Percentiles rank a stretch among this genome's conserved stretches.
Evolutionary conservation across 1,139 yeast genomes (phyloP).

Genomic region (Saccharomyces hybrid): DNA sequence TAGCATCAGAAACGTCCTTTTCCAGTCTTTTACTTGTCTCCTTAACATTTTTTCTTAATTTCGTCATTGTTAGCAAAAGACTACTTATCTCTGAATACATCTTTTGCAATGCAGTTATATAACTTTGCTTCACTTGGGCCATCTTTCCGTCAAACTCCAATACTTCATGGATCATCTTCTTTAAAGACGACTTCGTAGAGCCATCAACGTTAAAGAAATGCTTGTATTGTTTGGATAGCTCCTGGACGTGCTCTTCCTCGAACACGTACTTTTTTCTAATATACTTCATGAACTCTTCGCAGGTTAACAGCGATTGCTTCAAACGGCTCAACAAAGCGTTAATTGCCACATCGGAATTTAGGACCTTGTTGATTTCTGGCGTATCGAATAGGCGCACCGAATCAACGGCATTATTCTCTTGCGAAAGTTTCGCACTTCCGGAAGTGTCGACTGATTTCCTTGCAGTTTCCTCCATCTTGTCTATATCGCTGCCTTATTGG

Average conservation of each 20-base stretch:
- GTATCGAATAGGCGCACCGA: slow-evolving; percentile 37
- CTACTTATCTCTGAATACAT: slow-evolving; percentile 85
- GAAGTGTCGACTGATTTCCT: neutral
- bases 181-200: slow-evolving; percentile 55
- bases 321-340: slow-evolving; percentile 64
- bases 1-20: slow-evolving; percentile 76
- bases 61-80: slow-evolving; percentile 57
- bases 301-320: slow-evolving; percentile 70
- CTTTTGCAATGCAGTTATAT: slow-evolving; percentile 67
- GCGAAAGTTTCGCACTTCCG: neutral
- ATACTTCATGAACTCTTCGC: slow-evolving; percentile 77
- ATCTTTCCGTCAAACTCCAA: slow-evolving; percentile 72
- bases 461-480: neutral
- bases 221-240: slow-evolving; percentile 56
- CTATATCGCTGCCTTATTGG: neutral
- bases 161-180: slow-evolving; percentile 56
- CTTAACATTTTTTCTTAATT: slow-evolving; percentile 65
- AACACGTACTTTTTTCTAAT: slow-evolving; percentile 69
- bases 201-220: slow-evolving; percentile 33
- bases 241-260: slow-evolving; percentile 73
- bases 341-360: slow-evolving; percentile 52
- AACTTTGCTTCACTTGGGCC: slow-evolving; percentile 64
- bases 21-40: slow-evolving; percentile 79
- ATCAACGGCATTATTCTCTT: slow-evolving; percentile 19
- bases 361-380: slow-evolving; percentile 41